Base-by-base conservation (phyloP, 225 moss, liverwort and hornwort genomes). In the Asterella californica region DNA sequence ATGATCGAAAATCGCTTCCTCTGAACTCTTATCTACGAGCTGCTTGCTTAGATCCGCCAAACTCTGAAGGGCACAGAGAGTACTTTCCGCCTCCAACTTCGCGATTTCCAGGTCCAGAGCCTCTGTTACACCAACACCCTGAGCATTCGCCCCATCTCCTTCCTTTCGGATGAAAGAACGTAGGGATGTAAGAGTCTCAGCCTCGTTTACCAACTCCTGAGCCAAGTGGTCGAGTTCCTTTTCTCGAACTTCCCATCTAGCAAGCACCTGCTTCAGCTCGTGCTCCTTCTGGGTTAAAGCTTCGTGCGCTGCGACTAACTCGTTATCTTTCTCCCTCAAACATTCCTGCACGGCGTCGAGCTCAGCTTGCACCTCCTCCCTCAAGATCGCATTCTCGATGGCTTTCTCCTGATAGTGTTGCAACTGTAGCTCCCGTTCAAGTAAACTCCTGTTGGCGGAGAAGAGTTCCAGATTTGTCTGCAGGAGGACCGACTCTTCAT, bases 391-490 rank as follows among this genome's bases (percentile, higher is more conserved):
- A 55, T 87, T 82, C 38, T 80, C 85, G 36, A 80, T 22, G 10
- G 77, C 74, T 70, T 80, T 79, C 80, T 82, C 85, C 36, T 89
- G 80, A 18, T 76, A 65, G 34, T 71, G 76, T 74, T 87, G 85
- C 30, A 85, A 42, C 74, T 84, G 81, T 48, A 85, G n/a, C 66
- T 86, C 82, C 59, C 70, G 78, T 72, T 86, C 87, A 22, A 90
- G 82, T 45, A 90, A 32, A 64, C 76, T 82, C 49, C 85, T 83
- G 30, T 85, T 87, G 5, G 87, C 78, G 9, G 87, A 82, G 47
- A 85, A 87, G 15, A 90, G 70, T 48, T 90, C 89, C 10, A 55
- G 37, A n/a, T 90, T 86, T 6, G 81, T 86, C 74, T 87, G 83
- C 78, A 86, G 61, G 17, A 90, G 79, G 76, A 86, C 60, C 18